phyloP scores from a whole-genome alignment of 352 stramenopile genomes.

The Pythium volutum region DNA sequence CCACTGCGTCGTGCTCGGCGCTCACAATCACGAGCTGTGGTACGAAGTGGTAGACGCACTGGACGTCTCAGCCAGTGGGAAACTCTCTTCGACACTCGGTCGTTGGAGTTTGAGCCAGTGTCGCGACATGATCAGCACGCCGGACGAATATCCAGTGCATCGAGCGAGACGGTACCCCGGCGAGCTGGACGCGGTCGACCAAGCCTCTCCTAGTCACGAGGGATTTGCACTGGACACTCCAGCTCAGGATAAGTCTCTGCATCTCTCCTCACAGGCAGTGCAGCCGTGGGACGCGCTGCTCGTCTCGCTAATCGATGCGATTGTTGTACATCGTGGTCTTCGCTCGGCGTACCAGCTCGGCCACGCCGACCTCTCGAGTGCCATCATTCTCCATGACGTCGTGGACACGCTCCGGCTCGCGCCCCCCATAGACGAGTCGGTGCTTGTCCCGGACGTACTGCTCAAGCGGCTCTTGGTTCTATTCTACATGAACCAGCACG shows the following conservation, averaged over 20 bases:
- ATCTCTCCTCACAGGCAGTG: not conserved
- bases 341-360: conserved; percentile 13
- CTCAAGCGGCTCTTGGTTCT: conserved; percentile 36
- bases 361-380: conserved; percentile 11
- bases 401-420: not conserved
- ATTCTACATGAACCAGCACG: conserved; percentile 42
- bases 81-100: not conserved
- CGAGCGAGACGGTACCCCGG: not conserved
- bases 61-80: not conserved
- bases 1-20: conserved; percentile 55
- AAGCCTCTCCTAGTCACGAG: not conserved
- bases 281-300: conserved; percentile 10
- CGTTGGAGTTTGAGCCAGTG: conserved; percentile 40
- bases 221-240: not conserved
- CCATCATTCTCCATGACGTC: conserved; percentile 22
- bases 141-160: conserved; percentile 25
- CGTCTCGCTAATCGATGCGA: conserved; percentile 14
- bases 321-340: conserved; percentile 6
- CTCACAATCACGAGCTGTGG: conserved; percentile 64
- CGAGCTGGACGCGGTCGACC: not conserved
- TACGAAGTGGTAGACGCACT: conserved; percentile 37
- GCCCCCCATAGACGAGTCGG: not conserved
- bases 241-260: not conserved
- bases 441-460: conserved; percentile 1
- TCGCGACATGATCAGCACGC: conserved; percentile 10